phyloP scores from a whole-genome alignment of 257 asterid species.

The Solanum chaucha region DNA sequence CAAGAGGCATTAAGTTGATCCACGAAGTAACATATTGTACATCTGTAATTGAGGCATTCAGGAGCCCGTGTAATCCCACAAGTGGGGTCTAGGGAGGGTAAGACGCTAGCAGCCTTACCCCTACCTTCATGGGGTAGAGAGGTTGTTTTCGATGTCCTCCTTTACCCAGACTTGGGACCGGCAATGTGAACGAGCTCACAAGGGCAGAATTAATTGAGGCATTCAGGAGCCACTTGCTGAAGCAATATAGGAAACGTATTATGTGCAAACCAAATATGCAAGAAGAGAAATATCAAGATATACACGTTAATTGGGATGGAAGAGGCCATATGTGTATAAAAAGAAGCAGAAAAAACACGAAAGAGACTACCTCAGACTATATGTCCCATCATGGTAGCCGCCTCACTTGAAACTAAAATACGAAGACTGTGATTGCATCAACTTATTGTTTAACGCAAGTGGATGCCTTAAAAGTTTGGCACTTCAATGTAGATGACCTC shows the following conservation, averaged over 20 bases:
- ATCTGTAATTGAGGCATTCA: neutral
- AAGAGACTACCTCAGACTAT: conserved; percentile 27
- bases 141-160: neutral
- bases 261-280: conserved; percentile 25
- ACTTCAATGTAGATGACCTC: conserved; percentile 69
- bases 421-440: conserved; percentile 55
- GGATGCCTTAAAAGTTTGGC: conserved; percentile 57
- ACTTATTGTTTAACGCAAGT: conserved; percentile 60
- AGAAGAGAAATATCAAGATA: conserved; percentile 39
- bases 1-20: neutral
- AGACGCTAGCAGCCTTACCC: neutral
- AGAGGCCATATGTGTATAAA: conserved; percentile 17
- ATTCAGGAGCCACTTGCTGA: neutral
- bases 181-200: neutral
- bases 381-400: conserved; percentile 27
- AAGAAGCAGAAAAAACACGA: conserved; percentile 14
- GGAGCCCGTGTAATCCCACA: neutral
- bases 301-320: conserved; percentile 17
- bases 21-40: neutral
- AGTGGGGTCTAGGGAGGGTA: neutral
- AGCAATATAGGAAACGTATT: neutral
- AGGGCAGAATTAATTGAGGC: neutral
- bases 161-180: neutral
- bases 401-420: conserved; percentile 15
- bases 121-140: neutral